A percentile compares a stretch with the other conserved stretches of the same genome.
phyloP scores from a whole-genome alignment of 176 grass and related monocot species.

The Carex kokanica region DNA sequence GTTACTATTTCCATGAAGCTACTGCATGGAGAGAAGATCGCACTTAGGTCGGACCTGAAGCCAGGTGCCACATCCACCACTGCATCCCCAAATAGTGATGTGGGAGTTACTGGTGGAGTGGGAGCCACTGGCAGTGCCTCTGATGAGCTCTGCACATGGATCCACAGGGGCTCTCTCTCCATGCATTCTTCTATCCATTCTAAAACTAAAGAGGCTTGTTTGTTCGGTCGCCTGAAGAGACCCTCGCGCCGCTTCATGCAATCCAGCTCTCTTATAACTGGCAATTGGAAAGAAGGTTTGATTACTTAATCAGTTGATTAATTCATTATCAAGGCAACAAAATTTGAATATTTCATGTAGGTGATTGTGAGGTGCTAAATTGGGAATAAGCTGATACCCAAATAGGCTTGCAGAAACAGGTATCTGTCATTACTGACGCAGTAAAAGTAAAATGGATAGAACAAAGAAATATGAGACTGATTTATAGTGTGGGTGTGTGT shows the following conservation, averaged over 20 bases:
- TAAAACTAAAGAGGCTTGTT: slow-evolving; percentile 56
- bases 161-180: slow-evolving; percentile 70
- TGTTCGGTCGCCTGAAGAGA: slow-evolving; percentile 52
- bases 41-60: slow-evolving; percentile 37
- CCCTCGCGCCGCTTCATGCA: slow-evolving; percentile 68
- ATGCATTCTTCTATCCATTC: slow-evolving; percentile 87
- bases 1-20: slow-evolving; percentile 45
- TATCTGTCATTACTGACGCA: neutral
- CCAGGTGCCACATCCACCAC: slow-evolving; percentile 12
- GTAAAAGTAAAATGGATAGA: neutral
- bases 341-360: neutral
- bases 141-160: slow-evolving; percentile 71
- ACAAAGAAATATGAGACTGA: neutral
- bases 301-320: neutral
- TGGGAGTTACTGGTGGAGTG: slow-evolving; percentile 86
- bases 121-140: slow-evolving; percentile 59
- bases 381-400: neutral
- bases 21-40: slow-evolving; percentile 37
- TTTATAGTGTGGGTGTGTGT: no score
- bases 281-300: neutral
- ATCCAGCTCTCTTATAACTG: slow-evolving; percentile 89
- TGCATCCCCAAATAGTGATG: slow-evolving; percentile 14
- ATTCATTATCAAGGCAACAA: slow-evolving; percentile 2
- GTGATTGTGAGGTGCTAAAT: neutral
- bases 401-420: neutral